A percentile compares a stretch with the other conserved stretches of the same genome.
Conservation (phyloP, 495 filamentous ascomycete genomes). For the Trichoderma asperelloides region DNA sequence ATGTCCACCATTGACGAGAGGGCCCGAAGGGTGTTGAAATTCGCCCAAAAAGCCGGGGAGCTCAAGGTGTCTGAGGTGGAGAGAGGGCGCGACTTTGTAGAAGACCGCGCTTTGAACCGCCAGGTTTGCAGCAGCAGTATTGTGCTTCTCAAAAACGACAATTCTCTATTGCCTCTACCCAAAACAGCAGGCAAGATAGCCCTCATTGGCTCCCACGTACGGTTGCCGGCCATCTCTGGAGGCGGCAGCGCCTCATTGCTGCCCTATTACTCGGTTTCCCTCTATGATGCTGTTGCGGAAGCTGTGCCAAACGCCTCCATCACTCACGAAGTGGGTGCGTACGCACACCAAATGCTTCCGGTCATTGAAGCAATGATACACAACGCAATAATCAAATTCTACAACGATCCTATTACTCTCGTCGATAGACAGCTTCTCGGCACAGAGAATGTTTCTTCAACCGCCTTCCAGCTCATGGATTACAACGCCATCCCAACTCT, state of each 20-base stretch:
- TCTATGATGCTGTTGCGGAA: background rate
- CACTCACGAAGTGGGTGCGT: background rate
- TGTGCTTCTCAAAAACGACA: constrained; percentile 72
- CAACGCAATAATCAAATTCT: background rate
- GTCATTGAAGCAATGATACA: background rate
- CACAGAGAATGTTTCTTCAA: background rate
- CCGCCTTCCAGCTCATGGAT: background rate
- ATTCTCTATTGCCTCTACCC: constrained; percentile 56
- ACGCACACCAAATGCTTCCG: background rate
- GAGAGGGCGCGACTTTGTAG: constrained; percentile 52
- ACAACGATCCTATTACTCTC: background rate
- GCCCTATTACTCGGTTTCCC: constrained; percentile 60
- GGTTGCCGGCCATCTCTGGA: constrained; percentile 57
- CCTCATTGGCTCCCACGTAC: constrained; percentile 78
- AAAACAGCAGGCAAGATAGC: constrained; percentile 52
- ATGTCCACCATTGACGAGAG: constrained; percentile 37
- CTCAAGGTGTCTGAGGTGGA: constrained; percentile 53
- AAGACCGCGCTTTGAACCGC: constrained; percentile 60
- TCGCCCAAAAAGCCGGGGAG: constrained; percentile 57
- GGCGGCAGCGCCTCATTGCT: constrained; percentile 76
- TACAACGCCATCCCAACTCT: background rate
- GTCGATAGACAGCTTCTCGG: background rate
- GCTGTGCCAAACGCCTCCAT: background rate
- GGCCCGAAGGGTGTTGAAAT: constrained; percentile 56
- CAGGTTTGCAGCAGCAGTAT: constrained; percentile 63